These are phyloP conservation scores for Darksidea phi DNA, from an alignment of 495 filamentous ascomycete species.

Conservation along the genomic window DNA sequence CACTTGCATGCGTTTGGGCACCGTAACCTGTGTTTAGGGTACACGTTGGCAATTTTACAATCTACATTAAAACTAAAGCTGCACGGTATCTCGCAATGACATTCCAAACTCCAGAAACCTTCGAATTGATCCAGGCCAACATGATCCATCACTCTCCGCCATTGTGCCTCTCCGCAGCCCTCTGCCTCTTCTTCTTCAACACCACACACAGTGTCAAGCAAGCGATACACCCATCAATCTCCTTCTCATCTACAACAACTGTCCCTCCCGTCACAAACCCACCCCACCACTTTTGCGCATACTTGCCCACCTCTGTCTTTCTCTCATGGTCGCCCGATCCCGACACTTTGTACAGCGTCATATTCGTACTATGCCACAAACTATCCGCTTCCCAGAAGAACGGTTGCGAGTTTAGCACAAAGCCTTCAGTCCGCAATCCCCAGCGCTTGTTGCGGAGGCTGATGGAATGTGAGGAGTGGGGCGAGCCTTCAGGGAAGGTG, in stretches of 20 bases:
- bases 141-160: neutral
- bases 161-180: slow-evolving; percentile 17
- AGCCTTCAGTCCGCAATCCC: slow-evolving; percentile 19
- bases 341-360: slow-evolving; percentile 28
- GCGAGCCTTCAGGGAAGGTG: slow-evolving; percentile 21
- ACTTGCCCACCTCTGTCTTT: slow-evolving; percentile 29
- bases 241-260: slow-evolving; percentile 27
- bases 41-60: too few relatives aligned
- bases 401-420: slow-evolving; percentile 13
- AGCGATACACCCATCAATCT: slow-evolving; percentile 28
- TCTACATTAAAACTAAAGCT: too few relatives aligned
- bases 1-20: too few relatives aligned
- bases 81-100: neutral
- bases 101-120: neutral
- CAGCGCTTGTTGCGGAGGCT: slow-evolving; percentile 24
- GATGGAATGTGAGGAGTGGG: slow-evolving; percentile 18
- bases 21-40: too few relatives aligned
- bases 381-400: slow-evolving; percentile 25
- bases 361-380: slow-evolving; percentile 8
- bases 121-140: neutral
- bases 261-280: slow-evolving; percentile 26
- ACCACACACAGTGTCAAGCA: slow-evolving; percentile 26
- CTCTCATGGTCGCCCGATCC: slow-evolving; percentile 8
- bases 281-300: slow-evolving; percentile 35
- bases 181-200: slow-evolving; percentile 37